These are phyloP conservation scores for Thermothelomyces thermophilus DNA, from an alignment of 2,329 filamentous ascomycete genomes.

Conservation along the genomic window DNA sequence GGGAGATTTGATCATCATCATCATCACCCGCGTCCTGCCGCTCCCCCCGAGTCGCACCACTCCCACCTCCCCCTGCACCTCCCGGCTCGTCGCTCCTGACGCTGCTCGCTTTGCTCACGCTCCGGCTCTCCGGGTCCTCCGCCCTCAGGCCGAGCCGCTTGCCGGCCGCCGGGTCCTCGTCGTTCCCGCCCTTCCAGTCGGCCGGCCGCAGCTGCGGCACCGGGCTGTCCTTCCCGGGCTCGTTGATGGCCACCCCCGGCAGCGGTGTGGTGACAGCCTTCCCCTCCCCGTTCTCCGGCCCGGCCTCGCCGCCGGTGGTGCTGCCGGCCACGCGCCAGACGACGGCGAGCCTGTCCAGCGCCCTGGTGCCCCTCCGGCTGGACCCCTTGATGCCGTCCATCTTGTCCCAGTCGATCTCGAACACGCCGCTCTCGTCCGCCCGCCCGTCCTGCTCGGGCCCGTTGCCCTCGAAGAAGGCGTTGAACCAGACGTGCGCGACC, in stretches of 20 bases:
- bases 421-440: constrained; percentile 60
- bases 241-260: constrained; percentile 43
- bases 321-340: constrained; percentile 60
- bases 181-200: constrained; percentile 63
- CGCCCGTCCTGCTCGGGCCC: constrained; percentile 62
- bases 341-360: constrained; percentile 75
- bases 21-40: constrained; percentile 11
- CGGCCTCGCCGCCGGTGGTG: neutral
- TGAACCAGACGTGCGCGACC: constrained; percentile 96
- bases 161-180: constrained; percentile 41
- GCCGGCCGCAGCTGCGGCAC: constrained; percentile 64
- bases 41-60: constrained; percentile 2
- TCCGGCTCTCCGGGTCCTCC: constrained; percentile 57
- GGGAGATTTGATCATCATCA: constrained; percentile 20
- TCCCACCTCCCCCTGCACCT: neutral
- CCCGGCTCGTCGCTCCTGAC: constrained; percentile 41
- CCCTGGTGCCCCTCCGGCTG: constrained; percentile 70
- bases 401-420: constrained; percentile 52
- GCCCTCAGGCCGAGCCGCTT: constrained; percentile 64
- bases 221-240: constrained; percentile 60
- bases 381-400: constrained; percentile 96
- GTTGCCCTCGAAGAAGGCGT: constrained; percentile 81
- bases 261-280: too few relatives aligned
- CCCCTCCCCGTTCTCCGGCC: neutral
- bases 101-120: constrained; percentile 68